These are phyloP conservation scores for Tuber indicum DNA, from an alignment of 495 filamentous ascomycete genomes.

Conservation along the genomic window DNA sequence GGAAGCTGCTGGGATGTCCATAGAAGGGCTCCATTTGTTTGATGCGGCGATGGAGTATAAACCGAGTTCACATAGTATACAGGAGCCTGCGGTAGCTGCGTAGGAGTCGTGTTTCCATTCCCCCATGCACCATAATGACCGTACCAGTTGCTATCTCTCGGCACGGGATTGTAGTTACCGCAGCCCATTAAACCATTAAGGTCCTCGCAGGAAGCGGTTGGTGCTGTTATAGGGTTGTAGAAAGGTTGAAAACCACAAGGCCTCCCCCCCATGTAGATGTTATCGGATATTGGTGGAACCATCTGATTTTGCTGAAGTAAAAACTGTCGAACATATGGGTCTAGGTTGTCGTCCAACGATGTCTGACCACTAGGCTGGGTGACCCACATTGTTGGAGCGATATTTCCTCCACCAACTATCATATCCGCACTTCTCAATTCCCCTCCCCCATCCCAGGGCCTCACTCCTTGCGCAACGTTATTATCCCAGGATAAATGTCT, in stretches of 20 bases:
- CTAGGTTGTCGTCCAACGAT: slow-evolving; percentile 70
- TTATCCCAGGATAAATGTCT: slow-evolving; percentile 20
- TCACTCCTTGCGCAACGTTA: slow-evolving; percentile 18
- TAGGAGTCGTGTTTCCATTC: slow-evolving; percentile 25
- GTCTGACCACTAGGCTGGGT: slow-evolving; percentile 40
- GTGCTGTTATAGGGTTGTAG: slow-evolving; percentile 38
- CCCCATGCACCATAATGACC: slow-evolving; percentile 35
- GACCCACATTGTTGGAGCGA: slow-evolving; percentile 33
- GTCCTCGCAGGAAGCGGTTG: slow-evolving; percentile 40
- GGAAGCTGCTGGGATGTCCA: slow-evolving; percentile 36
- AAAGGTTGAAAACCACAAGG: slow-evolving; percentile 36
- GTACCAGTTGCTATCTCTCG: slow-evolving; percentile 39
- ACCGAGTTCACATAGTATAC: slow-evolving; percentile 29
- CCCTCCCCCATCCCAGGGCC: slow-evolving; percentile 30
- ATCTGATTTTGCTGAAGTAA: slow-evolving; percentile 38
- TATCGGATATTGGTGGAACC: slow-evolving; percentile 30
- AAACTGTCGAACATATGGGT: slow-evolving; percentile 62
- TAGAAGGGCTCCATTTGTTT: slow-evolving; percentile 26
- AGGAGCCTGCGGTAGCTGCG: slow-evolving; percentile 36
- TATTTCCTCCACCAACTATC: slow-evolving; percentile 20
- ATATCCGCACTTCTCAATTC: slow-evolving; percentile 33
- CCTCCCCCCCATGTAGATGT: slow-evolving; percentile 21
- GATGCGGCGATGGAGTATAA: slow-evolving; percentile 26
- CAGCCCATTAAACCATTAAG: slow-evolving; percentile 32
- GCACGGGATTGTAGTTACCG: slow-evolving; percentile 35